phyloP scores from a whole-genome alignment of 768 basidiomycete species.

The Amanita thiersii region DNA sequence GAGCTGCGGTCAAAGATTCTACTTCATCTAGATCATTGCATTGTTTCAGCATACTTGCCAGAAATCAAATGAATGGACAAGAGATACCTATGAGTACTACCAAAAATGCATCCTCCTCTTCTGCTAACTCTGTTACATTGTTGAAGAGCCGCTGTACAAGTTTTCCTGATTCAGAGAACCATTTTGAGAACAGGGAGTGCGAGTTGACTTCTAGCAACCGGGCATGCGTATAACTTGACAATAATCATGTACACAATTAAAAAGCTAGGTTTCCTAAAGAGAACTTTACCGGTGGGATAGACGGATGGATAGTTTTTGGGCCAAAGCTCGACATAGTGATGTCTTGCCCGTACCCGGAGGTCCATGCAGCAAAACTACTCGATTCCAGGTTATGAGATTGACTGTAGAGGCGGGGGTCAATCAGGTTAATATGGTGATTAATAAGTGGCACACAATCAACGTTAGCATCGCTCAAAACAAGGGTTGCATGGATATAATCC shows the following conservation, averaged over 20 bases:
- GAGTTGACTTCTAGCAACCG: constrained; percentile 96
- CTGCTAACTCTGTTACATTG: constrained; percentile 83
- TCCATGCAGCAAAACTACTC: constrained; percentile 89
- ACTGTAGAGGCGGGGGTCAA: constrained; percentile 30
- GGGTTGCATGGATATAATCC: constrained; percentile 91
- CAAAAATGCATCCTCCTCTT: constrained; percentile 87
- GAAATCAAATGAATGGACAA: neutral
- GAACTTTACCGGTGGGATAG: constrained; percentile 65
- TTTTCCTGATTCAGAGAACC: constrained; percentile 99
- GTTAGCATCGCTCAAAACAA: constrained; percentile 84
- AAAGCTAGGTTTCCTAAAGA: constrained; percentile 3
- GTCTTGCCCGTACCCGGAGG: constrained; percentile 99
- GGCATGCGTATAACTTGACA: constrained; percentile 68
- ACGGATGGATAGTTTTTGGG: constrained; percentile 91
- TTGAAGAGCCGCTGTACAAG: constrained; percentile 90
- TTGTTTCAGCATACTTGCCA: constrained; percentile 5
- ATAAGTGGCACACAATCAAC: constrained; percentile 59
- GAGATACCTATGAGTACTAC: constrained; percentile 82
- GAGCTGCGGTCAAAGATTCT: constrained; percentile 89
- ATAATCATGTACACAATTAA: neutral
- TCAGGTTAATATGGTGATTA: constrained; percentile 2
- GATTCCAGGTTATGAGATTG: constrained; percentile 93
- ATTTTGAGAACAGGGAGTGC: constrained; percentile 94
- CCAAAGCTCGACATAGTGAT: constrained; percentile 86
- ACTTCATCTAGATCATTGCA: constrained; percentile 68